These are phyloP conservation scores for Phtheirospermum japonicum DNA, from an alignment of 257 asterid genomes.

Conservation along the genomic window DNA sequence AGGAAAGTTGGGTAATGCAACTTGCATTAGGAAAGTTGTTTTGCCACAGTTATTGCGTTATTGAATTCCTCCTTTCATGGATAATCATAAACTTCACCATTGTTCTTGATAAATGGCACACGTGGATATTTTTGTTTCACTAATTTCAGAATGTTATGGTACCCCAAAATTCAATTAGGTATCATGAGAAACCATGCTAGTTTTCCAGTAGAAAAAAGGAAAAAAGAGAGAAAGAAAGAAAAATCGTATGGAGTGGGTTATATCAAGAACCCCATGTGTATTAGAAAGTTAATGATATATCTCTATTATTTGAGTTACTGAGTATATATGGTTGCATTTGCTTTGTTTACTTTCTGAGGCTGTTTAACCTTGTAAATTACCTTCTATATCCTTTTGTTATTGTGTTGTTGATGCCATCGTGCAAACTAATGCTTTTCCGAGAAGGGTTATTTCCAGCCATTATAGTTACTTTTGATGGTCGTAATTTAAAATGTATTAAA, in stretches of 20 bases:
- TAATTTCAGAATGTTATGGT: conserved; percentile 7
- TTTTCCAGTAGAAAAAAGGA: not conserved
- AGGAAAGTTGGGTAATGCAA: conserved; percentile 10
- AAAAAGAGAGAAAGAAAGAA: not conserved
- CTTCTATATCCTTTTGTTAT: conserved; percentile 4
- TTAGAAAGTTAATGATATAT: not conserved
- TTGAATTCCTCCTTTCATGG: not conserved
- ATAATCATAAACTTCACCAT: not conserved
- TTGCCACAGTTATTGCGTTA: not conserved
- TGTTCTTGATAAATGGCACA: not conserved
- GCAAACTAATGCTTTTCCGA: not conserved
- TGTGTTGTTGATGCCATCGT: conserved; percentile 19
- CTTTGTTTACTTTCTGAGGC: conserved; percentile 5
- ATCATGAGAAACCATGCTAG: conserved; percentile 6
- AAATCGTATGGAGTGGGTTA: not conserved
- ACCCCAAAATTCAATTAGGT: not conserved
- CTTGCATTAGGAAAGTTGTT: conserved; percentile 10
- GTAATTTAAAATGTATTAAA: conserved; percentile 6
- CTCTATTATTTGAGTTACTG: not conserved
- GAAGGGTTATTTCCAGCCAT: not conserved
- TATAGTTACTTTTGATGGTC: not conserved
- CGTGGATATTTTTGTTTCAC: not conserved
- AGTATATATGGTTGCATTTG: not conserved
- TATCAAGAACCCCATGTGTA: not conserved
- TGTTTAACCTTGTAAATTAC: conserved; percentile 9